phyloP scores from a whole-genome alignment of 2,329 filamentous ascomycete genomes.

The Blumeria hordei region DNA sequence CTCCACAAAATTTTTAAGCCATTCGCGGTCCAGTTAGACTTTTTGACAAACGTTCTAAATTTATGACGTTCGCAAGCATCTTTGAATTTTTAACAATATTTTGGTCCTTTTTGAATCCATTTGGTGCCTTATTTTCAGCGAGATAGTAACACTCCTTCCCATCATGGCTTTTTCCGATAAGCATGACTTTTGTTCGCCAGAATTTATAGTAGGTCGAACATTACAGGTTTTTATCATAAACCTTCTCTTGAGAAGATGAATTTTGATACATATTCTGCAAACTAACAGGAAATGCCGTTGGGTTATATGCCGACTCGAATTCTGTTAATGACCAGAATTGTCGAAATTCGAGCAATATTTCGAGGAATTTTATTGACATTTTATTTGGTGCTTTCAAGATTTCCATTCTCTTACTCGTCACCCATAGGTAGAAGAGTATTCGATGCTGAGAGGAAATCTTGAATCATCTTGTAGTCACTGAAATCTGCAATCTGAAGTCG shows the following conservation, averaged over 20 bases:
- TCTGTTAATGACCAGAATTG: neutral
- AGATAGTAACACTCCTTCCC: neutral
- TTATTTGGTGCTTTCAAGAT: neutral
- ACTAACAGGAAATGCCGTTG: neutral
- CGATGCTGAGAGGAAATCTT: neutral
- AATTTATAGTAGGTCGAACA: neutral
- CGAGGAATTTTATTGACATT: neutral
- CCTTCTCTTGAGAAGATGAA: neutral
- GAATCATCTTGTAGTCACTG: neutral
- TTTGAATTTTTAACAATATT: neutral
- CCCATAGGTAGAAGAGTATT: neutral
- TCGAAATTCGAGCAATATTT: neutral
- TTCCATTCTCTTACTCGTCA: neutral
- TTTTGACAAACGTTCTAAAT: neutral
- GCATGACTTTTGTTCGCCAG: neutral
- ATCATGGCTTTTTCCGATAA: neutral
- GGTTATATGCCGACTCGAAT: neutral
- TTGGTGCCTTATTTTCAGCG: neutral
- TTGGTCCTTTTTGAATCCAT: neutral
- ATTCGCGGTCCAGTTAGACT: neutral
- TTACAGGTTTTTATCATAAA: neutral
- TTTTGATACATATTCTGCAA: neutral
- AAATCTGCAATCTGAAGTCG: neutral
- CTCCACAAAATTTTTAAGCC: neutral
- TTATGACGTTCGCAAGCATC: neutral